A percentile compares a stretch with the other conserved stretches of the same genome.
phyloP scores from a whole-genome alignment of 1,284 basidiomycete genomes.

The Apiotrichum gracile region DNA sequence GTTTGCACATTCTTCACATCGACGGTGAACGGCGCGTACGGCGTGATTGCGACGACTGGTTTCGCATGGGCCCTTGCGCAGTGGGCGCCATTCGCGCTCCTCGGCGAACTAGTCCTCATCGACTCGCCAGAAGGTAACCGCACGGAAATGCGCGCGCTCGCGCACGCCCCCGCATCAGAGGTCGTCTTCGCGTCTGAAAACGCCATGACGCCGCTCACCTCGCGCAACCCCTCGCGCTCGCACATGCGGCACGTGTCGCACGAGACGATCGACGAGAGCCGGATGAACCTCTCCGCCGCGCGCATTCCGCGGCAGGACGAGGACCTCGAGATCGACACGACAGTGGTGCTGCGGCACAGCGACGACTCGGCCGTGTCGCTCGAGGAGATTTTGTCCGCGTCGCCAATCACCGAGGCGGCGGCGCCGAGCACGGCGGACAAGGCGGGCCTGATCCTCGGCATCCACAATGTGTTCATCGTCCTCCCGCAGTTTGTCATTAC shows the following conservation, averaged over 20 bases:
- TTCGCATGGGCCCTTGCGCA: slow-evolving; percentile 51
- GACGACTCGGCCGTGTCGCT: slow-evolving; percentile 14
- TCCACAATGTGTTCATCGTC: slow-evolving; percentile 86
- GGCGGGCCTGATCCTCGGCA: slow-evolving; percentile 85
- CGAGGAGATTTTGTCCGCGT: background rate
- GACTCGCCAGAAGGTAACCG: slow-evolving; percentile 18
- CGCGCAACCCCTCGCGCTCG: slow-evolving; percentile 1
- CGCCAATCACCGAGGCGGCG: background rate
- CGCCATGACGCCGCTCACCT: background rate
- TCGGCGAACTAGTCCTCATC: slow-evolving; percentile 47
- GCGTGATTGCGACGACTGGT: slow-evolving; percentile 50
- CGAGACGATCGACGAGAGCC: background rate
- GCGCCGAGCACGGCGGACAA: slow-evolving; percentile 58
- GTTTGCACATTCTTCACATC: slow-evolving; percentile 46
- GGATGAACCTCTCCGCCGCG: background rate
- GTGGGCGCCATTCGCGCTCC: slow-evolving; percentile 37
- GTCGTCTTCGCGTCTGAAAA: slow-evolving; percentile 10
- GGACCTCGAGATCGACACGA: slow-evolving; percentile 22
- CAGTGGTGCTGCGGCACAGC: slow-evolving; percentile 36
- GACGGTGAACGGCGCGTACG: slow-evolving; percentile 46
- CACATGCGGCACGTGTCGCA: background rate
- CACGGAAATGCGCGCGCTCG: background rate
- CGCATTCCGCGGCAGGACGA: background rate
- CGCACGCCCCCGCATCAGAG: background rate
- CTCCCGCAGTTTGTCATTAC: slow-evolving; percentile 55